Percentiles rank a stretch among this genome's conserved stretches.
Evolutionary conservation across 169 alveolate species (phyloP).

Genomic region (Babesia gibsoni): DNA sequence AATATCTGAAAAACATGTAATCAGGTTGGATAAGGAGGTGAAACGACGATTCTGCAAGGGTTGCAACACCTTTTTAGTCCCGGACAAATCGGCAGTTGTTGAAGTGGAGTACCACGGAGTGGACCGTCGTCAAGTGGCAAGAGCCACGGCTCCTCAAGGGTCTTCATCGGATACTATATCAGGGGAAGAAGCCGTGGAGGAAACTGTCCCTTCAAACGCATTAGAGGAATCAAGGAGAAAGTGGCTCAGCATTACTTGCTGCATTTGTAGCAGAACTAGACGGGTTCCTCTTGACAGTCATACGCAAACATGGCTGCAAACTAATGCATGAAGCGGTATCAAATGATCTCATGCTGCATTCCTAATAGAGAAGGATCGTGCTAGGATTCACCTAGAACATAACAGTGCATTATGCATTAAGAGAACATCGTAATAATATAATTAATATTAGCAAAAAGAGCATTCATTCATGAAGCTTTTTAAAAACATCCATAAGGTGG

Average conservation of each 20-base stretch:
- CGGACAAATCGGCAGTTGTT: slow-evolving; percentile 16
- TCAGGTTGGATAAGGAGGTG: slow-evolving; percentile 16
- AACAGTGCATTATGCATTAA: too few species aligned
- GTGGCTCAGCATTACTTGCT: slow-evolving; percentile 41
- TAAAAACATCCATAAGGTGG: too few species aligned
- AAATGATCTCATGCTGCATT: slow-evolving; percentile 10
- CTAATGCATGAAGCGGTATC: background rate
- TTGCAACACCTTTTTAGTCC: slow-evolving; percentile 37
- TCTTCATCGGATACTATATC: background rate
- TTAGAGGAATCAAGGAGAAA: background rate
- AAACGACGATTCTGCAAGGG: slow-evolving; percentile 49
- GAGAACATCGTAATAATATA: too few species aligned
- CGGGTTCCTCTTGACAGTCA: background rate
- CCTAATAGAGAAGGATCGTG: too few species aligned
- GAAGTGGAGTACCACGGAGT: slow-evolving; percentile 23
- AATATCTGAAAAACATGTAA: slow-evolving; percentile 48
- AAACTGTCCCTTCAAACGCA: background rate
- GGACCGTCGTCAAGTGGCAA: slow-evolving; percentile 13
- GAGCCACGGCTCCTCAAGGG: background rate
- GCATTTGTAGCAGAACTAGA: slow-evolving; percentile 50
- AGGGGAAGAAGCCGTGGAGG: background rate
- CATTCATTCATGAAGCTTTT: too few species aligned
- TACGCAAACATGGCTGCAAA: background rate
- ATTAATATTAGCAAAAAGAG: too few species aligned
- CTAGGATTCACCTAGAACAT: too few species aligned